Evolutionary conservation across 192 early-diverging fungal genomes (phyloP).

Genomic region (Entomortierella lignicola): DNA sequence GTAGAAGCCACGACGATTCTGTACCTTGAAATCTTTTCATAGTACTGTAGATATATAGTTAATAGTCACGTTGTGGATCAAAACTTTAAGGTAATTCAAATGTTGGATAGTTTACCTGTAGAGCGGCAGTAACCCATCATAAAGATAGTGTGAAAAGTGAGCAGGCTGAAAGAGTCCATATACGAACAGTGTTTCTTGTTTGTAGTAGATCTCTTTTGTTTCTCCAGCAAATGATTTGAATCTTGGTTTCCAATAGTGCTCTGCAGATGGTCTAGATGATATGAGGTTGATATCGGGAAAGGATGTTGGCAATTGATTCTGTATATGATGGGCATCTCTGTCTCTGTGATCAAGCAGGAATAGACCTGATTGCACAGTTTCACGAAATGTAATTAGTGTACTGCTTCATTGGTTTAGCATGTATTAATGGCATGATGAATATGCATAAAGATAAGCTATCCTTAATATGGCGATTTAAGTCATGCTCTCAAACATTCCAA

Average conservation of each 20-base stretch:
- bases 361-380: background rate
- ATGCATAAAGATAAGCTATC: too few species aligned
- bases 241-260: conserved; percentile 10
- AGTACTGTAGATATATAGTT: conserved; percentile 11
- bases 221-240: background rate
- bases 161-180: conserved; percentile 47
- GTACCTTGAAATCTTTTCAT: conserved; percentile 24
- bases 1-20: conserved; percentile 27
- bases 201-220: background rate
- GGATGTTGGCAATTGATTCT: background rate
- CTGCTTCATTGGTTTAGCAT: too few species aligned
- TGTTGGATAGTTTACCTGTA: conserved; percentile 11
- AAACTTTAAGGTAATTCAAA: background rate
- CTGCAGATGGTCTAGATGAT: conserved; percentile 3
- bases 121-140: conserved; percentile 53
- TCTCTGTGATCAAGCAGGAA: background rate
- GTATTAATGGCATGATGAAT: too few species aligned
- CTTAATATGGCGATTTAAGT: too few species aligned
- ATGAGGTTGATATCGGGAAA: conserved; percentile 15
- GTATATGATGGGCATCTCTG: background rate
- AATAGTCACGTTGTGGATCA: background rate
- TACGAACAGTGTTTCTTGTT: conserved; percentile 47
- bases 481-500: background rate
- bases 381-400: background rate
- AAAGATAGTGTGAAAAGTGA: conserved; percentile 55